phyloP scores from a whole-genome alignment of 495 filamentous ascomycete genomes.

The Daldinia childiae region DNA sequence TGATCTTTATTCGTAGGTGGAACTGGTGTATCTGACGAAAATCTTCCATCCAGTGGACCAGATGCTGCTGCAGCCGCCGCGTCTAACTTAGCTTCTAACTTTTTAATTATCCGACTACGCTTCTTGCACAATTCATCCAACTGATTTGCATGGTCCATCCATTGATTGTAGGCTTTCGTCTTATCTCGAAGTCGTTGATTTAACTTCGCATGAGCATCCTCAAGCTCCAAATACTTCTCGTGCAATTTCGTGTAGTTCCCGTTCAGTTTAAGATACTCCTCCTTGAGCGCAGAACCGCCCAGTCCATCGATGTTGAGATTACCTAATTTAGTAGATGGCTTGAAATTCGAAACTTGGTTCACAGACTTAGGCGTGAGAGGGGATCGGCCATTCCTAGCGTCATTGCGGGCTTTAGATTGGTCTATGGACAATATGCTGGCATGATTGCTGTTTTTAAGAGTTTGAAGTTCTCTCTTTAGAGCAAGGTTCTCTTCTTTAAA shows the following conservation, averaged over 20 bases:
- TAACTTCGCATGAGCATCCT: conserved; percentile 51
- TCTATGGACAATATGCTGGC: conserved; percentile 1
- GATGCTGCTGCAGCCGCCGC: conserved; percentile 14
- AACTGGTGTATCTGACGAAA: conserved; percentile 25
- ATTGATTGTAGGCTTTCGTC: conserved; percentile 33
- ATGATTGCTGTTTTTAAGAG: conserved; percentile 16
- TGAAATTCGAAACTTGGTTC: conserved; percentile 26
- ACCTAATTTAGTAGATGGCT: conserved; percentile 30
- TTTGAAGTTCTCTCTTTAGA: conserved; percentile 47
- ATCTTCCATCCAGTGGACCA: conserved; percentile 19
- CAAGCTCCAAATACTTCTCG: conserved; percentile 38
- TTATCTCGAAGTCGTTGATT: conserved; percentile 40
- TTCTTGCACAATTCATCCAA: conserved; percentile 34
- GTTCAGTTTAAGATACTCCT: conserved; percentile 43
- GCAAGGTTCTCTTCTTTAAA: conserved; percentile 50
- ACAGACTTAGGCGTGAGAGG: conserved; percentile 40
- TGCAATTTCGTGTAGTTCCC: conserved; percentile 40
- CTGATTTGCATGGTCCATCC: conserved; percentile 40
- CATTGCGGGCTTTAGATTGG: not conserved
- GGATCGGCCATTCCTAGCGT: conserved; percentile 15
- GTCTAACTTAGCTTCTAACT: conserved; percentile 38
- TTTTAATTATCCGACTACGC: conserved; percentile 44
- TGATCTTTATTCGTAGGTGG: conserved; percentile 5
- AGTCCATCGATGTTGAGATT: conserved; percentile 34
- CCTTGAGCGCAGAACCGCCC: conserved; percentile 40